Evolutionary conservation across 305 asterid species (phyloP).

Genomic region (Fraxinus sp.): DNA sequence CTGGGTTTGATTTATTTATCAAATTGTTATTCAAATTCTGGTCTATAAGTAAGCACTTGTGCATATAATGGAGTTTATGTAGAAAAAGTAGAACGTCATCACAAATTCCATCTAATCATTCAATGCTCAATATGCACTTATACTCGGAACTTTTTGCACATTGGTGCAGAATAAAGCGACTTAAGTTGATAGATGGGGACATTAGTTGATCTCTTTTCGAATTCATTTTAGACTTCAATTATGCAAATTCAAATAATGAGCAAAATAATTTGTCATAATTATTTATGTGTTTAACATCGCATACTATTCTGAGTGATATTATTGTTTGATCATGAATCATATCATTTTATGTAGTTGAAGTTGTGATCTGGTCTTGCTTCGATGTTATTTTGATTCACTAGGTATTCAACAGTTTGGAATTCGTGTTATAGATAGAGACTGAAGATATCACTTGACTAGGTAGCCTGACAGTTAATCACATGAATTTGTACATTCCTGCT

Average conservation of each 20-base stretch:
- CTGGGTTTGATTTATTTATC: too few relatives aligned
- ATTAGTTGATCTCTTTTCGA: not conserved
- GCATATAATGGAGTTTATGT: not conserved
- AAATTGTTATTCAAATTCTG: not conserved
- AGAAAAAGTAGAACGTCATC: not conserved
- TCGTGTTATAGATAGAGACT: not conserved
- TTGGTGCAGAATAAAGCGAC: not conserved
- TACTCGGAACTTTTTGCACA: not conserved
- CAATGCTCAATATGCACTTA: not conserved
- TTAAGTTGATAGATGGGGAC: not conserved
- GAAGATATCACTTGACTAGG: too few relatives aligned
- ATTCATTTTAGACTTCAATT: not conserved
- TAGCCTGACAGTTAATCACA: not conserved
- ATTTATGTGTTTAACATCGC: not conserved
- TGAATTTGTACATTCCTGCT: not conserved
- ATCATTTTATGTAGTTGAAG: not conserved
- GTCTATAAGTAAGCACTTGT: not conserved
- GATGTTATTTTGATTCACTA: not conserved
- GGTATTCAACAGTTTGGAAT: not conserved
- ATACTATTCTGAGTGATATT: not conserved
- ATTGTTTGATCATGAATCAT: not conserved
- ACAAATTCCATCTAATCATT: not conserved
- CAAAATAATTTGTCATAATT: not conserved
- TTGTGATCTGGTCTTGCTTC: not conserved
- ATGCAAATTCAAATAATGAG: not conserved